Evolutionary conservation across 78 protist genomes (phyloP), one percentile per base, ranked within the genome.

Genomic region (Capsaspora owczarzaki): DNA sequence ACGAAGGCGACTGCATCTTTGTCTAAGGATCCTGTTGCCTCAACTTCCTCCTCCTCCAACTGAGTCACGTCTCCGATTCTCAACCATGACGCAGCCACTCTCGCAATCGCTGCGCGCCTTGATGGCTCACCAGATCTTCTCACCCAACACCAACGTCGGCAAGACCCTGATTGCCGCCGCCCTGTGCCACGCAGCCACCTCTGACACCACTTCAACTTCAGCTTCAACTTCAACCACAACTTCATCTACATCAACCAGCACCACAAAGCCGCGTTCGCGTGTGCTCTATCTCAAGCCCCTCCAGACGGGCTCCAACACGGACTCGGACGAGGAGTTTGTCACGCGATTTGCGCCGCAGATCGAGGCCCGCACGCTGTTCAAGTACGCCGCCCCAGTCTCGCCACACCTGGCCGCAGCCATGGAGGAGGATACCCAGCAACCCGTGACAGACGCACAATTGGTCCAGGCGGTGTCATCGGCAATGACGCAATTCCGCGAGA

Each of bases 251-350:
- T 0, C 74, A 33, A 19, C 38, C 43, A 74, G 74, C 56, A 76
- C 78, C 10, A 10, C 35, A 0, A 5, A 31, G 19, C 22, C 1
- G 37, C 4, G 14, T 16, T 35, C n/a, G 8, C 53, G 20, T 25
- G 63, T 23, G 35, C 68, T 61, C 27, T 87, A 47, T 41, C 27
- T 79, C 61, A 87, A 87, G 80, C 91, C 91, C 0, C 70, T 82
- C 61, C 91, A 87, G 68, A 87, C 91, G n/a, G 91, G 91, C 10
- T 37, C 10, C 31, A 76, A 72, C 0, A 47, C 44, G 6, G 90
- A 87, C 56, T 76, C 82, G 6, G 86, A 82, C 27, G 43, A 41
- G 80, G 33, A 60, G 43, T 31, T 79, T 61, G 20, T 29, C 51
- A 2, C 51, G 77, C 66, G n/a, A 1, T 42, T 1, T 19, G 51